Percentiles rank a stretch among this genome's conserved stretches.
Evolutionary conservation across 169 alveolate species (phyloP).

Genomic region (Plasmodium inui): DNA sequence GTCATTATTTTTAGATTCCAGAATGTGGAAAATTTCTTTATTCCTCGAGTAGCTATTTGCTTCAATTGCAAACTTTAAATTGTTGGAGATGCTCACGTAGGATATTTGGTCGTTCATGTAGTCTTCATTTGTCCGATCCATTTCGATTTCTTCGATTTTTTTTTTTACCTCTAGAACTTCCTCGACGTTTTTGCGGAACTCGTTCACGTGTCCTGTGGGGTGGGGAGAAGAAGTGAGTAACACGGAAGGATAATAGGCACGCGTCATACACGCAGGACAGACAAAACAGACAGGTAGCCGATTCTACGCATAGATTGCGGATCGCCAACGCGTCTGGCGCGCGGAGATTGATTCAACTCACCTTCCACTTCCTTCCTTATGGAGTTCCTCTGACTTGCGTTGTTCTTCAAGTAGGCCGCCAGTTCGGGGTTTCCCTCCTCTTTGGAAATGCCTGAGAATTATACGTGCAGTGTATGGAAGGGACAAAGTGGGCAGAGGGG

Average conservation of each 20-base stretch:
- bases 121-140: constrained; percentile 15
- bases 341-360: background rate
- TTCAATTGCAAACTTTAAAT: constrained; percentile 27
- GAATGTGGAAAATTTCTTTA: constrained; percentile 29
- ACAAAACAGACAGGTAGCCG: background rate
- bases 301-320: background rate
- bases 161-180: constrained; percentile 43
- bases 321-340: background rate
- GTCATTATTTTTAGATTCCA: constrained; percentile 56
- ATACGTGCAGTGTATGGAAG: background rate
- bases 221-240: background rate
- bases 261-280: background rate
- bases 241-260: background rate
- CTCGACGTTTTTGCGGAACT: constrained; percentile 29
- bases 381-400: constrained; percentile 35
- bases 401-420: constrained; percentile 24
- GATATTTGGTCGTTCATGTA: constrained; percentile 53
- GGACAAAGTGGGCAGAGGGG: background rate
- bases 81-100: constrained; percentile 32
- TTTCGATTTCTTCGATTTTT: constrained; percentile 49
- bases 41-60: constrained; percentile 44
- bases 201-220: constrained; percentile 32
- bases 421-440: constrained; percentile 16
- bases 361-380: constrained; percentile 68
- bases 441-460: constrained; percentile 30